Conservation (phyloP, 148 eudicot genomes). For the Rhododendron griersonianum region DNA sequence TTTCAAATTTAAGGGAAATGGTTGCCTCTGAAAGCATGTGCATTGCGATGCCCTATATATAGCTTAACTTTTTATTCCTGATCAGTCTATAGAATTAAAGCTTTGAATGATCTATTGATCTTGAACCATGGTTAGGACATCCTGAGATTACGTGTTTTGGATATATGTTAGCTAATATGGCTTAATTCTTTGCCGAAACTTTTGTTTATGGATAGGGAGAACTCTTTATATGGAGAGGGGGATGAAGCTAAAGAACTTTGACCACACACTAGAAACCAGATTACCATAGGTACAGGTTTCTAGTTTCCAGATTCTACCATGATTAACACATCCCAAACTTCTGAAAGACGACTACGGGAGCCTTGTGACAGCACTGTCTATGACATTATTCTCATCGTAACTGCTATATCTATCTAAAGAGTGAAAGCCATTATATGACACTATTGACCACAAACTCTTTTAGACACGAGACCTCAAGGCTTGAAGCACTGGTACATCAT, state of each 20-base stretch:
- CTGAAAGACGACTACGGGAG: not conserved
- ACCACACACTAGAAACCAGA: not conserved
- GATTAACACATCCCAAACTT: not conserved
- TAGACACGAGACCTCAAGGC: not conserved
- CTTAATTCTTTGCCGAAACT: not conserved
- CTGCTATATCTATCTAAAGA: not conserved
- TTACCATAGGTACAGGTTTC: not conserved
- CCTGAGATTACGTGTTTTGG: not conserved
- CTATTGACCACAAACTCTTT: not conserved
- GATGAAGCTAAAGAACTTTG: not conserved
- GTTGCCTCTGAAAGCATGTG: not conserved
- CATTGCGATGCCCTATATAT: not conserved
- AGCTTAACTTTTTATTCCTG: not conserved
- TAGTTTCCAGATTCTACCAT: not conserved
- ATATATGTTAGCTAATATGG: not conserved
- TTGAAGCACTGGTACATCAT: not conserved
- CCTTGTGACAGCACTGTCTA: not conserved
- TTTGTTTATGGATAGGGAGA: not conserved
- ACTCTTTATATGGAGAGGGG: not conserved
- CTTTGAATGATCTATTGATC: not conserved
- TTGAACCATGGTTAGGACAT: not conserved
- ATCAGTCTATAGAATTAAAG: not conserved
- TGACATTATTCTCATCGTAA: not conserved
- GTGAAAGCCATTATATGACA: not conserved
- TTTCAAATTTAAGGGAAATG: not conserved